Evolutionary conservation across 2,329 filamentous ascomycete genomes (phyloP).

Genomic region (Colletotrichum tamarilloi): DNA sequence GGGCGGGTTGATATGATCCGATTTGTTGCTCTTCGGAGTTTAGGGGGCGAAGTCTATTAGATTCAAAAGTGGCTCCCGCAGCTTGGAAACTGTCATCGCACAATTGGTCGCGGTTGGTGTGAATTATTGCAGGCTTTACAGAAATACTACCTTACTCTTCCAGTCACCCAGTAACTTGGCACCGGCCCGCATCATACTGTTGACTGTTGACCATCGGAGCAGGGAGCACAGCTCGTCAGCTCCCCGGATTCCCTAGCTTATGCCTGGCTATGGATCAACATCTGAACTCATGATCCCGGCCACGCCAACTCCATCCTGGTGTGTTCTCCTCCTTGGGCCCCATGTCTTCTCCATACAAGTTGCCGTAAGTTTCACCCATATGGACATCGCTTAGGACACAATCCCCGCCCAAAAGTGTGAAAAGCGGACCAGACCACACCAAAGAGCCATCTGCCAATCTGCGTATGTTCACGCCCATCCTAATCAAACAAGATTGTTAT

Average conservation of each 20-base stretch:
- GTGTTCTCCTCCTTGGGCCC: not conserved
- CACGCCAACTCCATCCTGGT: not conserved
- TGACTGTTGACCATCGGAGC: no score
- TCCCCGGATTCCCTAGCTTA: constrained; percentile 25
- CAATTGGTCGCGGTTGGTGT: constrained; percentile 10
- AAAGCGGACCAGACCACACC: constrained; percentile 11
- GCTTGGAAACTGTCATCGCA: constrained; percentile 16
- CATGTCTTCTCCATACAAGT: not conserved
- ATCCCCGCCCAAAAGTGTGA: constrained; percentile 13
- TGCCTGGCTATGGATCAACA: constrained; percentile 6
- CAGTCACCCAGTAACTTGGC: constrained; percentile 22
- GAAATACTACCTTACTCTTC: constrained; percentile 29
- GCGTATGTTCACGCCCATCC: constrained; percentile 18
- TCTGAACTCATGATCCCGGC: not conserved
- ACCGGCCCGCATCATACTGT: constrained; percentile 12
- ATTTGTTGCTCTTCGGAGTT: not conserved
- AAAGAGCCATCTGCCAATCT: not conserved
- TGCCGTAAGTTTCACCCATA: constrained; percentile 12
- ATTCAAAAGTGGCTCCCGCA: constrained; percentile 1
- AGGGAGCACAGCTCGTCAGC: not conserved
- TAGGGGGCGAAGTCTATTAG: constrained; percentile 19
- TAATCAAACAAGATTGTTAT: constrained; percentile 27
- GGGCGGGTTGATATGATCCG: not conserved
- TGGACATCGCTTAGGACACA: constrained; percentile 8
- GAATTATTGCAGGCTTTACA: not conserved